Evolutionary conservation across 495 filamentous ascomycete genomes (phyloP).

Genomic region (Trypethelium eluteriae): DNA sequence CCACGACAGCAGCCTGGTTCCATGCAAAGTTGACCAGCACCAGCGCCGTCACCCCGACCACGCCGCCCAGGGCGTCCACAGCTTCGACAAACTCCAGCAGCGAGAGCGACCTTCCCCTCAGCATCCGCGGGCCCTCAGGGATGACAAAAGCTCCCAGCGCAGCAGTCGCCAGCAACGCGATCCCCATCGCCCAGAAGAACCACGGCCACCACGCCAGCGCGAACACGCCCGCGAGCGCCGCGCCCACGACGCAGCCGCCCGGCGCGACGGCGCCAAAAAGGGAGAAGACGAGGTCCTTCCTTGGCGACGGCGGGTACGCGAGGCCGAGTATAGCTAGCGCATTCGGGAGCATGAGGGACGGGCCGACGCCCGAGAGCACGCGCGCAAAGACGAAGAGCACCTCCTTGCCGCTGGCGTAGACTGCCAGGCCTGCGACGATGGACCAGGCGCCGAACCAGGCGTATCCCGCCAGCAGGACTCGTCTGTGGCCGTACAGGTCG

Average conservation of each 20-base stretch:
- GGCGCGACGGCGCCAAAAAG: slow-evolving; percentile 57
- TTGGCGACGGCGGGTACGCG: slow-evolving; percentile 44
- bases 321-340: slow-evolving; percentile 33
- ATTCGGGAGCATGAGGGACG: slow-evolving; percentile 15
- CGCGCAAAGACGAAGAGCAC: slow-evolving; percentile 13
- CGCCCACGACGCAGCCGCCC: slow-evolving; percentile 45
- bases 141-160: slow-evolving; percentile 41
- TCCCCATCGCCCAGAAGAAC: slow-evolving; percentile 51
- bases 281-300: slow-evolving; percentile 55
- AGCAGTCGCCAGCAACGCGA: slow-evolving; percentile 38
- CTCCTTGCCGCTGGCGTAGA: slow-evolving; percentile 7
- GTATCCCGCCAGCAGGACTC: slow-evolving; percentile 9
- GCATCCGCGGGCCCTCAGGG: slow-evolving; percentile 32
- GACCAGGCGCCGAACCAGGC: slow-evolving; percentile 18
- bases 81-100: slow-evolving; percentile 20
- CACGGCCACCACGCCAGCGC: slow-evolving; percentile 56
- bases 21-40: slow-evolving; percentile 52
- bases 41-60: slow-evolving; percentile 46
- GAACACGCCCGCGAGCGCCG: slow-evolving; percentile 33
- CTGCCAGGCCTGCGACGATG: slow-evolving; percentile 13
- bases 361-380: slow-evolving; percentile 16
- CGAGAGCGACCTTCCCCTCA: slow-evolving; percentile 17
- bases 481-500: slow-evolving; percentile 16
- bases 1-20: slow-evolving; percentile 52
- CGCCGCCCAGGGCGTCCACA: slow-evolving; percentile 45